These are phyloP conservation scores for Backusella circina DNA, from an alignment of 192 early-diverging fungal species.

Conservation along the genomic window DNA sequence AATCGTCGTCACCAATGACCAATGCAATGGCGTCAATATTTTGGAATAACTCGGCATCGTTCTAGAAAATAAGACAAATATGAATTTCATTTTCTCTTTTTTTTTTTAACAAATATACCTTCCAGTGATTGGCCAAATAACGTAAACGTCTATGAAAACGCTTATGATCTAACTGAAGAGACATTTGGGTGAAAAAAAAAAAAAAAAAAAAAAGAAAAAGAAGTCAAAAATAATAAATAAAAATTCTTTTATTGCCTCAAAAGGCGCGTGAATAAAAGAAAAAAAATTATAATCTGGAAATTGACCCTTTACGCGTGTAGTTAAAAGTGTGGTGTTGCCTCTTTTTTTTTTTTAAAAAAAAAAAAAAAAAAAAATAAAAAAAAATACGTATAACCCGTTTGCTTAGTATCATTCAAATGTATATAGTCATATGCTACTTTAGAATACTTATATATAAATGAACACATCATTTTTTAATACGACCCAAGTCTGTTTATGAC, in stretches of 20 bases:
- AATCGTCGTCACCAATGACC: slow-evolving; percentile 65
- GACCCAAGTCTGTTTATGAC: no score
- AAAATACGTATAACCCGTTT: background rate
- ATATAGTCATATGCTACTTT: no score
- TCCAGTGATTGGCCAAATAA: slow-evolving; percentile 37
- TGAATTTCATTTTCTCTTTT: background rate
- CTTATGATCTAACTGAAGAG: slow-evolving; percentile 34
- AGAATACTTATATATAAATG: no score
- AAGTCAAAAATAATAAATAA: background rate
- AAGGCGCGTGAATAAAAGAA: background rate
- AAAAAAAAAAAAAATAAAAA: no score
- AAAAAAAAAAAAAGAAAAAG: background rate
- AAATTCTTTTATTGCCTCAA: background rate
- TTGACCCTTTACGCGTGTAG: background rate
- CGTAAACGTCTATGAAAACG: slow-evolving; percentile 42
- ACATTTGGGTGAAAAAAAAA: background rate
- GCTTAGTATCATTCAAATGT: no score
- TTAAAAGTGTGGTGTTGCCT: background rate
- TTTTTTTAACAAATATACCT: slow-evolving; percentile 23
- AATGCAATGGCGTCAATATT: slow-evolving; percentile 59
- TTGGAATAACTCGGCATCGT: slow-evolving; percentile 42
- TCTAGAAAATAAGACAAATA: background rate
- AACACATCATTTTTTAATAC: no score
- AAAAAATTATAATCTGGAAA: background rate
- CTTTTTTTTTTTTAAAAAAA: background rate